A percentile compares a stretch with the other conserved stretches of the same genome.
phyloP scores from a whole-genome alignment of 2,329 filamentous ascomycete species.

The Diaporthe batatas region DNA sequence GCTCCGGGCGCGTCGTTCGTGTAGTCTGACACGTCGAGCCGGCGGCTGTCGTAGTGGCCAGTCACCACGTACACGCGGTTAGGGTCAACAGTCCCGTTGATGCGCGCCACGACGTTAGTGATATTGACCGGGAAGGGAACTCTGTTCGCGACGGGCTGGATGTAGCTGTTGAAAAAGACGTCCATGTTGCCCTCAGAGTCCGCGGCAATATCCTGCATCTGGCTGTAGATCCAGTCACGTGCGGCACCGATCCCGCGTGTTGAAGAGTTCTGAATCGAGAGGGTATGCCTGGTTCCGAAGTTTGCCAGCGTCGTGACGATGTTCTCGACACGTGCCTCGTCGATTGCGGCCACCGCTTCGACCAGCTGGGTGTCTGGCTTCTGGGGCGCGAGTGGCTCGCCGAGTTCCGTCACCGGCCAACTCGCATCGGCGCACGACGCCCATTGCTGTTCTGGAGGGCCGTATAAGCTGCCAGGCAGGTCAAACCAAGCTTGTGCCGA shows the following conservation, averaged over 20 bases:
- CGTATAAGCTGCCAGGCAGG: slow-evolving; percentile 38
- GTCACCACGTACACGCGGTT: slow-evolving; percentile 66
- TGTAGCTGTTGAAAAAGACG: slow-evolving; percentile 64
- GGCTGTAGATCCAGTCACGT: slow-evolving; percentile 66
- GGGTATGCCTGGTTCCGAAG: slow-evolving; percentile 69
- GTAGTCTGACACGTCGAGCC: slow-evolving; percentile 64
- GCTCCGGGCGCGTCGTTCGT: slow-evolving; percentile 67
- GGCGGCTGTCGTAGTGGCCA: slow-evolving; percentile 68
- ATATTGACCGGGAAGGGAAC: slow-evolving; percentile 66
- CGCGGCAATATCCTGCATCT: slow-evolving; percentile 63
- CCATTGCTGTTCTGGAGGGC: slow-evolving; percentile 28
- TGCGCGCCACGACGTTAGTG: slow-evolving; percentile 65
- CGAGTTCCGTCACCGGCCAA: slow-evolving; percentile 44
- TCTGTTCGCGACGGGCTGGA: slow-evolving; percentile 60
- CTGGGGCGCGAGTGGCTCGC: slow-evolving; percentile 44
- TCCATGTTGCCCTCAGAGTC: slow-evolving; percentile 63
- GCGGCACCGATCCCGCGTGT: slow-evolving; percentile 68
- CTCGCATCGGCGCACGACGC: slow-evolving; percentile 45
- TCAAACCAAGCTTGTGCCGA: slow-evolving; percentile 37
- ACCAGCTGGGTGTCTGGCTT: slow-evolving; percentile 44
- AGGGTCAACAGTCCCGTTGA: slow-evolving; percentile 63
- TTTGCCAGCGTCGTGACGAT: slow-evolving; percentile 66
- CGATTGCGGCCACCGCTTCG: slow-evolving; percentile 49
- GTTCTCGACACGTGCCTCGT: slow-evolving; percentile 60
- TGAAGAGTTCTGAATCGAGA: slow-evolving; percentile 64